Conservation (phyloP, 2,329 filamentous ascomycete species). For the Hortaea werneckii region DNA sequence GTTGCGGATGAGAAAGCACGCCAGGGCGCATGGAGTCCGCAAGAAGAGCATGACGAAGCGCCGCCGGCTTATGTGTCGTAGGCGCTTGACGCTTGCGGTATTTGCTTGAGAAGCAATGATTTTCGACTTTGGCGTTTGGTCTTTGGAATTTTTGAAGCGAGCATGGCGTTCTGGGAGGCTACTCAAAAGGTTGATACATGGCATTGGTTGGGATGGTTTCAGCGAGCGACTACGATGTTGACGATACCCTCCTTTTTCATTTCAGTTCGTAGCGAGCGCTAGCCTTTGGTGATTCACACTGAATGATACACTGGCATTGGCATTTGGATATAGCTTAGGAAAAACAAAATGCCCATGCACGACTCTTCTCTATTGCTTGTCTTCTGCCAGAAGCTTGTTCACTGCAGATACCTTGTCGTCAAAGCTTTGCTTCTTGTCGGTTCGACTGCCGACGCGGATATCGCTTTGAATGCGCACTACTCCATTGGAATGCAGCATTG, state of each 20-base stretch:
- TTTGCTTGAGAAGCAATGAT: not conserved
- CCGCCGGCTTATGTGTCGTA: slow-evolving; percentile 28
- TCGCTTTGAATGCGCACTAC: slow-evolving; percentile 77
- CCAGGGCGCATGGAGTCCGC: slow-evolving; percentile 13
- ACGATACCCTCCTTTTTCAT: not conserved
- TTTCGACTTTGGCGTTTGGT: not conserved
- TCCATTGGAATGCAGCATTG: slow-evolving; percentile 63
- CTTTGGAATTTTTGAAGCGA: not conserved
- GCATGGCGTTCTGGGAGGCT: not conserved
- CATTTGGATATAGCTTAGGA: no score
- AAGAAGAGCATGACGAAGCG: slow-evolving; percentile 16
- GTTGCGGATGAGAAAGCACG: slow-evolving; percentile 73
- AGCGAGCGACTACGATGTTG: not conserved
- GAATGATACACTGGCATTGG: no score
- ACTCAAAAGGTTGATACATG: not conserved
- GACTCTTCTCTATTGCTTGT: slow-evolving; percentile 3
- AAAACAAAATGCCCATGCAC: no score
- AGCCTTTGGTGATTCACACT: no score
- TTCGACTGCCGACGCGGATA: slow-evolving; percentile 75
- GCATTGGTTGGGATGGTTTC: not conserved
- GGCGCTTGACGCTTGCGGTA: not conserved
- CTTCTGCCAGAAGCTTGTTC: slow-evolving; percentile 39
- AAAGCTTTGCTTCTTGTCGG: slow-evolving; percentile 74
- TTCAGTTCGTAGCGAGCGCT: not conserved
- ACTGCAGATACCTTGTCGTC: slow-evolving; percentile 66